Evolutionary conservation across 2,329 filamentous ascomycete species (phyloP), one percentile per base, ranked within the genome.

Genomic region (Exophiala spinifera): DNA sequence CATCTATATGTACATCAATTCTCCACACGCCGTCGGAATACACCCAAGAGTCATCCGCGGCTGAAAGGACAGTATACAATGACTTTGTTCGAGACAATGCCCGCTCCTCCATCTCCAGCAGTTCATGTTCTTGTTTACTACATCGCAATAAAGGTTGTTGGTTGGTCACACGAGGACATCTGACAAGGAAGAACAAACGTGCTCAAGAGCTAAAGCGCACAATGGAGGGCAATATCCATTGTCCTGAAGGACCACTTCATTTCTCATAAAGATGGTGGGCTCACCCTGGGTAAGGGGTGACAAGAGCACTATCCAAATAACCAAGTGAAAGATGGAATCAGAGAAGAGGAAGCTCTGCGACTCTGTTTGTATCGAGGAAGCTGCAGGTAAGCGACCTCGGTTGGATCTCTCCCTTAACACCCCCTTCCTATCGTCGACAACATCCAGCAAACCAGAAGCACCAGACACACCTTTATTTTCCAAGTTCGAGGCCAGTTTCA

Each of bases 361-460:
- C 23, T 6, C 31, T 10, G 43, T 36, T 11, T 33, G 17, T 14
- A 23, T 13, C 28, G 44, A 56, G 23, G 48, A 17, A 52, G 4
- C 21, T 10, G 25, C 53, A 45, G 53, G 48, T 56, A 51, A 52
- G 44, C 44, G 33, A 19, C 44, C 15, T 17, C 31, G 37, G 20
- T n/a, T 33, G 31, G 28, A 23, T 28, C 15, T 5, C 21, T 31
- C 20, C 36, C 6, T 15, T 37, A 14, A 40, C 21, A 20, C 11
- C 25, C 13, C 10, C 23, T 25, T 43, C 13, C 46, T 17, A 37
- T 11, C 20, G n/a, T 33, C 43, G 36, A 23, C 28, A 43, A 48
- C 20, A 25, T 20, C 14, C 17, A 5, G 21, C 46, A 23, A 47
- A 7, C 23, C 33, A 21, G 13, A 33, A 17, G 5, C 21, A n/a